Evolutionary conservation across 1,284 basidiomycete species (phyloP), one percentile per base, ranked within the genome.

Genomic region (Malassezia cuniculi): DNA sequence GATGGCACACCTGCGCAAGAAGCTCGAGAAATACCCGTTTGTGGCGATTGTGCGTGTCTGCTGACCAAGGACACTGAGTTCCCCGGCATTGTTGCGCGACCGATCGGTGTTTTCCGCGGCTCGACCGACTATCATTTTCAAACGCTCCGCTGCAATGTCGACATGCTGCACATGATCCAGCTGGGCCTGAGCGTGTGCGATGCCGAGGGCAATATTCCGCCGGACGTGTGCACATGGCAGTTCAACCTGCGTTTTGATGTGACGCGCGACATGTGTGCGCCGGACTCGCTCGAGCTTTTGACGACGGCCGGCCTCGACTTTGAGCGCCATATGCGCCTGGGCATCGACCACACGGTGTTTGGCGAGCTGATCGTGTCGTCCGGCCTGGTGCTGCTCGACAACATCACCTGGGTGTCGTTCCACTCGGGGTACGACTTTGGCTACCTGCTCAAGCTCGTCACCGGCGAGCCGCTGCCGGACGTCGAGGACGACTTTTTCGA

Each of bases 341-440:
- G 90, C 2, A 95, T 99, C 51, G 72, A 78, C 41, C 85, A 87
- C 5, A 85, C 89, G 57, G 81, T 89, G 66, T 97, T 99, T 71
- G 93, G 90, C 34, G 93, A 95, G 71, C 74, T 95, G 26, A 78
- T 97, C 71, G 93, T 95, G 55, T 94, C 90, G 10, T 89, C 84
- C 6, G 90, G 90, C 0, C 71, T 99, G 50, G 93, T 94, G 10
- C 70, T 97, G 48, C 75, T 81, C 33, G 79, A 82, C 36, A 85
- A 93, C 41, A 82, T 85, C 34, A 89, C 78, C 70, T 99, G 93
- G 93, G 81, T 97, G 63, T 89, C 86, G 15, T 99, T 95, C 69
- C 93, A 95, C 68, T 87, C 85, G 85, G 93, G 90, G 21, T 97
- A 97, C 70, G 90, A 99, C 70, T 97, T 99, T 71, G 90, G 93